Percentiles rank a stretch among this genome's conserved stretches.
Evolutionary conservation across 345 rosid species (phyloP).

Genomic region (Excoecaria agallocha): DNA sequence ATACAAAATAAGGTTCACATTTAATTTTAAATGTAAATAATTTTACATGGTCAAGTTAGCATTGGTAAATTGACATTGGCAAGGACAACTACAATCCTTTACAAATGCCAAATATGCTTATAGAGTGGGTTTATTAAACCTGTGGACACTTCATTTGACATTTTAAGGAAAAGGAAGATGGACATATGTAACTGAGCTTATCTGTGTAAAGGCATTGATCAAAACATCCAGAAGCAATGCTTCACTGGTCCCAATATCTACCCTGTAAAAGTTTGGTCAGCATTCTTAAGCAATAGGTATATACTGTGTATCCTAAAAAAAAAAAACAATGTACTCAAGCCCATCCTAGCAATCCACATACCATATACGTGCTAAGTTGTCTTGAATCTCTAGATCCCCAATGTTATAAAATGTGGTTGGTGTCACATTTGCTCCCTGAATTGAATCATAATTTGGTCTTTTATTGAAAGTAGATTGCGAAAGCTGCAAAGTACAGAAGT

Average conservation of each 20-base stretch:
- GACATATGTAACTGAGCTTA: conserved; percentile 54
- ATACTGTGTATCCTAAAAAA: neutral
- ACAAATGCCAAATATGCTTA: neutral
- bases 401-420: conserved; percentile 87
- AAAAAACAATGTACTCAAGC: conserved; percentile 3
- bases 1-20: neutral
- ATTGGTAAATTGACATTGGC: neutral
- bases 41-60: neutral
- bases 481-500: conserved; percentile 42
- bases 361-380: conserved; percentile 84
- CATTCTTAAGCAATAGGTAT: conserved; percentile 12
- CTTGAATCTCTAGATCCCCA: conserved; percentile 88
- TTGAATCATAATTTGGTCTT: conserved; percentile 73
- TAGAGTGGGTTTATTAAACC: neutral
- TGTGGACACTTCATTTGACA: neutral
- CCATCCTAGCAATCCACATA: conserved; percentile 25
- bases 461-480: conserved; percentile 71
- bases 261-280: conserved; percentile 45
- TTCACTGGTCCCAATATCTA: conserved; percentile 77
- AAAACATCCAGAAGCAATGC: conserved; percentile 77
- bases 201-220: conserved; percentile 83
- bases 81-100: neutral
- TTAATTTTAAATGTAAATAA: neutral
- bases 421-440: conserved; percentile 76
- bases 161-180: neutral